Evolutionary conservation across 768 basidiomycete species (phyloP), one percentile per base, ranked within the genome.

Genomic region (Boletus vinaceobasis): DNA sequence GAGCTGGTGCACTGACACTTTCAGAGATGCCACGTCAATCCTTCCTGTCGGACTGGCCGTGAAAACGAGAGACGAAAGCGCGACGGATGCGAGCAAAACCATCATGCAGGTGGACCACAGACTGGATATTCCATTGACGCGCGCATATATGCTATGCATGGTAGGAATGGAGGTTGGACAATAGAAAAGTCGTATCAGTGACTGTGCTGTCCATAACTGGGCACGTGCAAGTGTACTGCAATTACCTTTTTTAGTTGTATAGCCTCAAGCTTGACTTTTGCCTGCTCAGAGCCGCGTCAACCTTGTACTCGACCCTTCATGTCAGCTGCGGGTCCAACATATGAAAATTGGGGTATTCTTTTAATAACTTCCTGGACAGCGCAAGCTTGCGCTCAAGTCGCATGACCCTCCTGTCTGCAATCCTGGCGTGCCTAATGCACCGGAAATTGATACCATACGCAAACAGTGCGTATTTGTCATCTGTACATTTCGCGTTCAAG

Each of bases 31-130:
- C 32, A 92, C 75, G 23, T 76, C 73, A 13, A 93, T 54, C 15
- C 75, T 73, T 21, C 85, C 87, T 45, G 78, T 77, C 1, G 88
- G 79, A 42, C 79, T 71, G 13, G 83, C 76, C 6, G 74, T 77
- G 66, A 89, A 81, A 38, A 88, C 52, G 58, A 90, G 79, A 1
- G 90, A 86, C 3, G 90, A 88, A 7, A 92, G 68, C 0, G 93
- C 83, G 48, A 95, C 82, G 56, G 82, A 78, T 1, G 73, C 83
- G 37, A 92, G 76, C 23, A 92, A 76, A 7, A 75, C 78, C 85
- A 91, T 88, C 60, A 85, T 70, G 64, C 87, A 90, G 15, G 87
- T 83, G 7, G 88, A 88, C 55, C 91, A 76, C 53, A 88, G 76
- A 6, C 87, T 82, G 26, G 86, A 87, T 60, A 83, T 67, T 68